A percentile compares a stretch with the other conserved stretches of the same genome.
Evolutionary conservation across 768 basidiomycete genomes (phyloP).

Genomic region (Coprinopsis cinerea): DNA sequence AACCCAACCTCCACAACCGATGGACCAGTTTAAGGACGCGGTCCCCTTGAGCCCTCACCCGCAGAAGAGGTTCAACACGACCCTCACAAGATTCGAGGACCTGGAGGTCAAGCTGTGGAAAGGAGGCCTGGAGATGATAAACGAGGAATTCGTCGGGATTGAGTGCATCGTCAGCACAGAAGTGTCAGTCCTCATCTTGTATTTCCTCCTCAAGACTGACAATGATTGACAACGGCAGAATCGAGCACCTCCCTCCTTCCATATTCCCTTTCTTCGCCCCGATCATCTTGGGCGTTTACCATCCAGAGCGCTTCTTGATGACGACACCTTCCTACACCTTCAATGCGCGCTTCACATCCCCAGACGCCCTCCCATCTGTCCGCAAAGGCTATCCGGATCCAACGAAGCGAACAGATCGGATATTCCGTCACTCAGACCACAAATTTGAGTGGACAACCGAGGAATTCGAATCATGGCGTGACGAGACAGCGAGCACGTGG

Average conservation of each 20-base stretch:
- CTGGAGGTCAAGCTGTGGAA: constrained; percentile 65
- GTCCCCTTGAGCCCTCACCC: background rate
- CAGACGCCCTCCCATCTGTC: constrained; percentile 35
- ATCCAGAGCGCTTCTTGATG: constrained; percentile 64
- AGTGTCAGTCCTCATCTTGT: constrained; percentile 50
- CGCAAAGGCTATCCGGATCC: constrained; percentile 65
- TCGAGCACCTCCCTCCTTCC: constrained; percentile 68
- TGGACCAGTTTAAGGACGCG: background rate
- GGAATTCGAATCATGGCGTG: constrained; percentile 68
- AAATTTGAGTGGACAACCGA: constrained; percentile 84
- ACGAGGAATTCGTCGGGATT: constrained; percentile 54
- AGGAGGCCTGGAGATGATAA: constrained; percentile 65
- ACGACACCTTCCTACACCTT: constrained; percentile 86
- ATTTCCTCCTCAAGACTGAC: background rate
- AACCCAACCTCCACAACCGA: constrained; percentile 34
- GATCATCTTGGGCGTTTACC: constrained; percentile 70
- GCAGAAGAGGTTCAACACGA: constrained; percentile 21
- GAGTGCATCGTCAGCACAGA: constrained; percentile 77
- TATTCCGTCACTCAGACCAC: constrained; percentile 81
- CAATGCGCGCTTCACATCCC: constrained; percentile 68
- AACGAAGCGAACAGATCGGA: constrained; percentile 62
- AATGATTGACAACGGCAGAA: constrained; percentile 38
- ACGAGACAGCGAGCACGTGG: constrained; percentile 51
- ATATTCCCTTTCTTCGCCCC: constrained; percentile 62
- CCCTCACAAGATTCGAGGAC: constrained; percentile 58